Base-by-base conservation (phyloP, 2,329 filamentous ascomycete species). In the Stemphylium lycopersici region DNA sequence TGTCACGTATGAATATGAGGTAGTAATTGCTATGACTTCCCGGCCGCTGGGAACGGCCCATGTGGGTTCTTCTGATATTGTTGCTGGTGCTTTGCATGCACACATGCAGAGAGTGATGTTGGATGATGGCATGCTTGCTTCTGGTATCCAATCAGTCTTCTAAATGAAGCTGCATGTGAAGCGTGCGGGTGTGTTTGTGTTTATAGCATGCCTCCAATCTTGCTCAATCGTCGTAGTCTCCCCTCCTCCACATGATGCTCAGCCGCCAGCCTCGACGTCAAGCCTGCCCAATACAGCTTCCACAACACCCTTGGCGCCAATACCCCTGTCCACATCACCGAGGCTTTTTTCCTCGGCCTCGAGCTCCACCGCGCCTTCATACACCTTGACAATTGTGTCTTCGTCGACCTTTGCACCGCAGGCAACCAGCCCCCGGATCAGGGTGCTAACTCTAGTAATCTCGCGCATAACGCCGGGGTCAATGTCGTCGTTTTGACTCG, bases 401-500 rank as follows among this genome's bases (percentile, higher is more conserved):
- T 98, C 93, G 66, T 98, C 95, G 24, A 99, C 91, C 54, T 87
- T 86, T 38, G 95, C 79, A 0, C 91, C 90, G 39, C 89, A 86
- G 72, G 96, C 89, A 2, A 96, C 90, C 55, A 99, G 78, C 1
- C 91, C 89, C 52, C 87, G 84, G 51, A 99, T 89, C 52, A 95
- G 90, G 18, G 90, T 90, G 32, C 89, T 83, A 40, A 98, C 82
- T 55, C 93, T 83, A 13, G 91, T 87, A 76, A 99, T 97, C 80
- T 98, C 95, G 58, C 88, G 85, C 80, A 95, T 87, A 13, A 91
- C 93, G 44, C 86, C 85, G 2, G 86, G 79, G 18, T 85, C 80
- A 59, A 99, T 92, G 52, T 86, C 83, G 72, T 98, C 93, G 72
- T 99, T 99, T 79, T 97, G 92, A 72, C 90, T 96, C 50, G 90